Percentiles rank a stretch among this genome's conserved stretches.
These are phyloP conservation scores for Gossypium rotundifolium DNA, from an alignment of 345 rosid species.

Conservation along the genomic window DNA sequence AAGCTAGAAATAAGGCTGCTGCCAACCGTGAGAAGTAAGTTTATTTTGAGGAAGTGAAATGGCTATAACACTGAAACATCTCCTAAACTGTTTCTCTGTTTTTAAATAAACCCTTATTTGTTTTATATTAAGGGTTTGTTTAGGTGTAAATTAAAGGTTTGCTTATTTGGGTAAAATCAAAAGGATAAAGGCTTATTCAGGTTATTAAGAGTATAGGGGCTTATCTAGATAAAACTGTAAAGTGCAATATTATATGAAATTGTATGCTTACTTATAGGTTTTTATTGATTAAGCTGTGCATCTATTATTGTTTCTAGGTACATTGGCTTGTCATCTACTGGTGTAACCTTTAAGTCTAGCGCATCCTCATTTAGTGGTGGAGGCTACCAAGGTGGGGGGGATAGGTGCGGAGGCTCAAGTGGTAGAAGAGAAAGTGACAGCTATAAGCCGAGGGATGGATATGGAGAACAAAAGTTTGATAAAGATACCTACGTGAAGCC, in stretches of 20 bases:
- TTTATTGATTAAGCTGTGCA: constrained; percentile 9
- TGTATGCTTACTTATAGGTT: background rate
- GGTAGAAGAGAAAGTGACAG: constrained; percentile 47
- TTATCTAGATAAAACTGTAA: background rate
- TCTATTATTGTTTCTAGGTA: constrained; percentile 43
- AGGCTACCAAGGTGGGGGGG: constrained; percentile 41
- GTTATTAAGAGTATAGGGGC: background rate
- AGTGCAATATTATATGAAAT: background rate
- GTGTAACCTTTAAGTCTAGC: constrained; percentile 67
- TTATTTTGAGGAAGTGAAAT: constrained; percentile 10
- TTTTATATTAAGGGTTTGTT: background rate
- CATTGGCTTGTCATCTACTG: constrained; percentile 84
- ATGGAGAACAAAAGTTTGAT: constrained; percentile 36
- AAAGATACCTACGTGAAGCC: constrained; percentile 50
- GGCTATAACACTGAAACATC: background rate
- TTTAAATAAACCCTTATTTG: background rate
- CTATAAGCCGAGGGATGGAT: constrained; percentile 42
- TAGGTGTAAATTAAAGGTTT: background rate
- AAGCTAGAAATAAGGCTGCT: constrained; percentile 81
- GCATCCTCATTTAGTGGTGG: constrained; percentile 53
- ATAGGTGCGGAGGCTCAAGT: constrained; percentile 41
- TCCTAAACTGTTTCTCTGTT: background rate
- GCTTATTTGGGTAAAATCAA: background rate
- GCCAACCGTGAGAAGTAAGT: constrained; percentile 91
- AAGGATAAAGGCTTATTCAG: background rate